Conservation (phyloP, 129 eudicot genomes). For the Chrysanthemum makinoi region DNA sequence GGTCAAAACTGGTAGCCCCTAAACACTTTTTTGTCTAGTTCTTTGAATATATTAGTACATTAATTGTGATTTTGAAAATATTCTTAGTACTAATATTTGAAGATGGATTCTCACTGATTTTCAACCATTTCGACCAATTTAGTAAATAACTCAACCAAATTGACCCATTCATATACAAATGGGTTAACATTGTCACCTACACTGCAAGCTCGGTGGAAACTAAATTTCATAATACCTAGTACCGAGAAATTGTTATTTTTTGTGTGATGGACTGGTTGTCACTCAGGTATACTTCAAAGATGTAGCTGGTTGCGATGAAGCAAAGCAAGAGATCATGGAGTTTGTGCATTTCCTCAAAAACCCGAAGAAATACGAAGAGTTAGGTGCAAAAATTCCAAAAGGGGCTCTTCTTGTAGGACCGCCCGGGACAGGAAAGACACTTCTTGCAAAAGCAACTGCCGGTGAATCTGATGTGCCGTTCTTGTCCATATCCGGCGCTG, state of each 20-base stretch:
- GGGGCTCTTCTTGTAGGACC: slow-evolving; percentile 93
- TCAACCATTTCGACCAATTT: no score
- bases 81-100: no score
- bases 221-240: neutral
- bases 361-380: slow-evolving; percentile 71
- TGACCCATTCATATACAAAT: no score
- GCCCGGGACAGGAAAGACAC: slow-evolving; percentile 89
- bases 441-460: slow-evolving; percentile 85
- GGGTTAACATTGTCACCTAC: no score
- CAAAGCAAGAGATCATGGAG: slow-evolving; percentile 89
- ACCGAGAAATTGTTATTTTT: neutral
- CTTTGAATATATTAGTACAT: no score
- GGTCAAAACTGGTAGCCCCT: no score
- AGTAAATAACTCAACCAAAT: no score
- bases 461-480: slow-evolving; percentile 88
- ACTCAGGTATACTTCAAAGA: slow-evolving; percentile 72
- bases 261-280: slow-evolving; percentile 8
- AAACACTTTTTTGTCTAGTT: no score
- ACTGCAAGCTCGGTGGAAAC: slow-evolving; percentile 5
- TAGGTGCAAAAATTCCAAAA: slow-evolving; percentile 86
- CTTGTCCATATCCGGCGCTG: slow-evolving; percentile 72
- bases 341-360: slow-evolving; percentile 70
- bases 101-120: no score
- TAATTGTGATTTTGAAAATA: no score
- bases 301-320: slow-evolving; percentile 88